Evolutionary conservation across 306 rosid genomes (phyloP), one percentile per base, ranked within the genome.

Genomic region (Vigna mungo): DNA sequence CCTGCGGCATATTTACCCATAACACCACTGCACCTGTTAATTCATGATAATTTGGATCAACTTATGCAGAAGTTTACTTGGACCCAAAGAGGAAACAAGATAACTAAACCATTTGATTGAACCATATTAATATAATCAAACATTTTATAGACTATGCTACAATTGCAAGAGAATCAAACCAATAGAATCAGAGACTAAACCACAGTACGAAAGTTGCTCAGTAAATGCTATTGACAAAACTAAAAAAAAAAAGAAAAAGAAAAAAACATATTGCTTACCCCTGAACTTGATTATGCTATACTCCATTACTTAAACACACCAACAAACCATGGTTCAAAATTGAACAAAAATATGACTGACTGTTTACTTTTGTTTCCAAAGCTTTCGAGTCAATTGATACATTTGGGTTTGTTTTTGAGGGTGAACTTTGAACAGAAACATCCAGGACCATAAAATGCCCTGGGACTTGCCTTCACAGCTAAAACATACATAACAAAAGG

Each of bases 1-100:
- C 96, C 97, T 27, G 93, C 90, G 80, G 91, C 89, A 86, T 92
- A 92, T 86, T 90, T 92, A 64, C 97, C 97, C 97, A 92, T 89
- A 75, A 92, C 96, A 69, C 97, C 97, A 65, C 97, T 92, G 84
- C 97, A 92, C 97, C 97, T 92, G 92, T 82, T 66, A 64, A 62
- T 73, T 65, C 25, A 80, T 30, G 55, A 68, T 53, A 68, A 41
- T 49, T 30, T 53, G 27, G 47, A 59, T 21, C 67, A 20, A 39
- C 48, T 27, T 60, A 60, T 14, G 51, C 27, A 64, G 59, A 53
- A 39, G 34, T 71, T 51, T 14, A 67, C n/a, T 46, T 3, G 23
- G 48, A 41, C 4, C 9, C 63, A 48, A 56, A 21, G 39, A 47
- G 46, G 4, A 47, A 70, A 62, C 37, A 71, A 52, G 9, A 68